Conservation (phyloP, 2,329 filamentous ascomycete species). For the Cordyceps cateniannulata region DNA sequence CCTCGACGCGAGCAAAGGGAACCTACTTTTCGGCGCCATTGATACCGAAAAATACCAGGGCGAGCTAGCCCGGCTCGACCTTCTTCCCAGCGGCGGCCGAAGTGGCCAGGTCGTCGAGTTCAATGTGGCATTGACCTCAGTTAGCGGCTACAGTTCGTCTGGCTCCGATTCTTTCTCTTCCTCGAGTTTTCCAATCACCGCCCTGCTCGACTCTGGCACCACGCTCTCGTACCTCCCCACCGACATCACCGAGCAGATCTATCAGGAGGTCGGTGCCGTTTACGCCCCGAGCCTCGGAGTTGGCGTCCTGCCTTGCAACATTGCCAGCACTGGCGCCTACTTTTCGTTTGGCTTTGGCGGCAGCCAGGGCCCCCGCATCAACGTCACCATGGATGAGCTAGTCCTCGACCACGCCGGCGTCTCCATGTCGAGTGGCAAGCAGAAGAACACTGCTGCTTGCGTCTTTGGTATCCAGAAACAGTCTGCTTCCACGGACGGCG, state of each 20-base stretch:
- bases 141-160: constrained; percentile 40
- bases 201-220: constrained; percentile 70
- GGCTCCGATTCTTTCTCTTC: constrained; percentile 43
- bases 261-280: constrained; percentile 47
- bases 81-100: constrained; percentile 38
- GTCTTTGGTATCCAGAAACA: constrained; percentile 52
- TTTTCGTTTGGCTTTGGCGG: constrained; percentile 51
- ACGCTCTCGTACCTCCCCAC: constrained; percentile 64
- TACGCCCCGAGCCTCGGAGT: constrained; percentile 31
- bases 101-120: constrained; percentile 43
- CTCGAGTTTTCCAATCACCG: constrained; percentile 42
- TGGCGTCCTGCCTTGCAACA: constrained; percentile 45
- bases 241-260: constrained; percentile 47
- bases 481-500: constrained; percentile 18
- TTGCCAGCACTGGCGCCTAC: constrained; percentile 36
- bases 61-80: constrained; percentile 52
- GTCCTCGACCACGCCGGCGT: constrained; percentile 39
- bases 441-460: constrained; percentile 36
- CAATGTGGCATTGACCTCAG: constrained; percentile 40
- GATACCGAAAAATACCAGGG: constrained; percentile 69
- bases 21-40: constrained; percentile 73
- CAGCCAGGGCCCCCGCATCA: constrained; percentile 40
- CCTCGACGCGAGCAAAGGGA: constrained; percentile 55
- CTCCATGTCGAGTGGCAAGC: background rate
- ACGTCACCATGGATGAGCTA: constrained; percentile 49